Conservation (phyloP, 2,329 filamentous ascomycete species). For the Apiospora kogelbergensis region DNA sequence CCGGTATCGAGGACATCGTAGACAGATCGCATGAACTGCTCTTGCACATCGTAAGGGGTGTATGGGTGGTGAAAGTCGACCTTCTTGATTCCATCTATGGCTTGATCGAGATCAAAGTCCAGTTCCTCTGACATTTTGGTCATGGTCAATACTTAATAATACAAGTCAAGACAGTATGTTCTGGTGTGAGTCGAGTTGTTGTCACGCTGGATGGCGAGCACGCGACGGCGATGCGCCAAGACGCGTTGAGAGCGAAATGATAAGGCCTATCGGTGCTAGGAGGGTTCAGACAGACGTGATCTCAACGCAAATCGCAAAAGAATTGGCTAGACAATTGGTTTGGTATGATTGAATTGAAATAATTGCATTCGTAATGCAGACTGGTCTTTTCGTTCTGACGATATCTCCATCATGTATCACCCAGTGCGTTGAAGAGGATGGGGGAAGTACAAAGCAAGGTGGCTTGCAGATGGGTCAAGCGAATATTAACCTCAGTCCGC, state of each 20-base stretch:
- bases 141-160: not conserved
- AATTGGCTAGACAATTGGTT: not conserved
- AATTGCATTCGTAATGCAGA: not conserved
- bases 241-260: not conserved
- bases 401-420: not conserved
- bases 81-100: constrained; percentile 26
- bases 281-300: not conserved
- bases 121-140: constrained; percentile 8
- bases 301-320: not conserved
- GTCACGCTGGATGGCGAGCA: not conserved
- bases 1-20: constrained; percentile 73
- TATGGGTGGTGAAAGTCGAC: constrained; percentile 83
- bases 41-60: constrained; percentile 82
- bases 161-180: not conserved
- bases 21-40: constrained; percentile 81
- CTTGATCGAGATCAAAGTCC: constrained; percentile 21
- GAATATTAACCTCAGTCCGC: not conserved
- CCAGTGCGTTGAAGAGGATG: no score
- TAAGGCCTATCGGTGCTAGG: not conserved
- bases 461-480: not conserved
- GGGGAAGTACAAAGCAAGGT: not conserved
- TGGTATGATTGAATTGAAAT: not conserved
- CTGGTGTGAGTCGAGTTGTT: not conserved
- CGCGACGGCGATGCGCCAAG: not conserved
- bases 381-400: not conserved